These are phyloP conservation scores for Pinus albicaulis DNA, from an alignment of 75 land plant species.

Conservation along the genomic window DNA sequence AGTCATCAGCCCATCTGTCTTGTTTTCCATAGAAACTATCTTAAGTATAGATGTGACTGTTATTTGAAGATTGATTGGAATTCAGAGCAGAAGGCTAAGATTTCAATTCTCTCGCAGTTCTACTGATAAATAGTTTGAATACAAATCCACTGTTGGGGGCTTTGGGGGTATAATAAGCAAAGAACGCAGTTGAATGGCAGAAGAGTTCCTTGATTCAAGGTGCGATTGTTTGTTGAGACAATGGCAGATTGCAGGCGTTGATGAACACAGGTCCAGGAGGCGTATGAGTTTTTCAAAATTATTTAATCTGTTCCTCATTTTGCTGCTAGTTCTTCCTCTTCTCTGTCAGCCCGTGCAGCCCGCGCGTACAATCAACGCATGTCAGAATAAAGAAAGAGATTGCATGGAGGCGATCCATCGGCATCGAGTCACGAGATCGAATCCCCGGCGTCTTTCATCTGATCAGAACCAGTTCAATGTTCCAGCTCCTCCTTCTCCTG, in stretches of 20 bases:
- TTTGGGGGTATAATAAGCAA: background rate
- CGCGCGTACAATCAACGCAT: conserved; percentile 3
- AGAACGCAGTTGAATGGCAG: background rate
- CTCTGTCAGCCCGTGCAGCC: background rate
- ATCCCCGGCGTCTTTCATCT: background rate
- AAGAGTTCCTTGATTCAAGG: background rate
- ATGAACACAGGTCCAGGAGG: background rate
- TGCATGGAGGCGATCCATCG: too few species aligned
- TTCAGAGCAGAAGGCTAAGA: background rate
- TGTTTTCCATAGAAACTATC: background rate
- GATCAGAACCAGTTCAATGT: background rate
- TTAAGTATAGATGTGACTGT: background rate
- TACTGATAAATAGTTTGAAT: conserved; percentile 4
- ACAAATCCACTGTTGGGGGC: conserved; percentile 8
- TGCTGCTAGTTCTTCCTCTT: background rate
- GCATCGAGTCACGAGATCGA: background rate
- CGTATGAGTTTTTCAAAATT: background rate
- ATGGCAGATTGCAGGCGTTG: background rate
- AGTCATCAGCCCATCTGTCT: background rate
- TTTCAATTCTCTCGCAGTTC: background rate
- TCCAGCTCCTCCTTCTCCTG: background rate
- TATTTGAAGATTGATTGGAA: background rate
- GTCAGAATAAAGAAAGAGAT: background rate
- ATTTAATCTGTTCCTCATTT: background rate
- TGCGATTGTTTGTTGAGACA: background rate